Evolutionary conservation across 202 grass and related monocot genomes (phyloP), one percentile per base, ranked within the genome.

Genomic region (Panicum hallii): DNA sequence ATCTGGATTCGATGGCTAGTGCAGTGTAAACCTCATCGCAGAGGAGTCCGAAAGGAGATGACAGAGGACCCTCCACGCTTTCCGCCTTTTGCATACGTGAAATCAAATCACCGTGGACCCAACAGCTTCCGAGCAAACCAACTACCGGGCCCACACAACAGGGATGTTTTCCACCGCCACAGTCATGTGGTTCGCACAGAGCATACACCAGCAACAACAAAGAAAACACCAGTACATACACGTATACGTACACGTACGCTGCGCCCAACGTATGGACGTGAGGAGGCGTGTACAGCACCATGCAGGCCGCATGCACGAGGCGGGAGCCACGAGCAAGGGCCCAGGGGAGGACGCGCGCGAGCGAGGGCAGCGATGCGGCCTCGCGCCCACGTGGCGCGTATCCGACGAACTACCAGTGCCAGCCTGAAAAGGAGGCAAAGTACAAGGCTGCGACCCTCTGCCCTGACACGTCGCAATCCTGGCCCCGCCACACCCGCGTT

Each of bases 261-360:
- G 40, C 54, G 69, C 64, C 3, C 17, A 15, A 43, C 64, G 82
- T 85, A 69, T 50, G 62, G 49, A 66, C 36, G 70, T 82, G 52
- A 45, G n/a, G 73, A 23, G 11, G 16, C 36, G 88, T 87, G 74
- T 90, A 90, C 89, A 90, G 84, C 68, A n/a, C 75, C 84, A 90
- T 87, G 84, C 89, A 80, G 54, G 38, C 62, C 14, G 84, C 88
- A 90, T 83, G 88, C 67, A 82, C 49, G 32, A 78, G 60, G 88
- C 84, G 84, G 79, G 88, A 90, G 78, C 34, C 57, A 72, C 76
- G 54, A 46, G 57, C 28, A 53, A 42, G 17, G 54, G 16, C 5
- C 52, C 52, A 54, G 17, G 34, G 41, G 66, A 17, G 26, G 15
- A 13, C 20, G 13, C 5, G 11, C 52, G 0, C 11, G 20, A 61